phyloP scores from a whole-genome alignment of 768 basidiomycete species.

The Serendipita vermifera region DNA sequence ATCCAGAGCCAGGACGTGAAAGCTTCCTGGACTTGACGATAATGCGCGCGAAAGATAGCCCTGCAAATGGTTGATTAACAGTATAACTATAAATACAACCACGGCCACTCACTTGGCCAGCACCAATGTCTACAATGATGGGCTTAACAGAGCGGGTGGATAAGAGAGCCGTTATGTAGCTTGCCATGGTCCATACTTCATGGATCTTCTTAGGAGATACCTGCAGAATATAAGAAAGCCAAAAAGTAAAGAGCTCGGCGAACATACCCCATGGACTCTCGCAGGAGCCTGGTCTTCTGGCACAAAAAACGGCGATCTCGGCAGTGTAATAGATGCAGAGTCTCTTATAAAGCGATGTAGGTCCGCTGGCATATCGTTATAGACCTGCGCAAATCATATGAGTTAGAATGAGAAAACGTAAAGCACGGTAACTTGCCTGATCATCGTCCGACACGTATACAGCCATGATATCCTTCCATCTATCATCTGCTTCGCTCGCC shows the following conservation, averaged over 20 bases:
- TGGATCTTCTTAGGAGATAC: conserved; percentile 67
- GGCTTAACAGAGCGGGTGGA: background rate
- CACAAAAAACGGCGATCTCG: background rate
- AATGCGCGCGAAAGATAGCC: conserved; percentile 50
- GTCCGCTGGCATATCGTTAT: background rate
- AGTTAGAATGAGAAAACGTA: no score
- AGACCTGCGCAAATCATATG: background rate
- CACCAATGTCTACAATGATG: conserved; percentile 51
- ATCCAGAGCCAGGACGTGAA: conserved; percentile 56
- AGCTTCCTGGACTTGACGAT: conserved; percentile 19
- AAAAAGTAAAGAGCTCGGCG: no score
- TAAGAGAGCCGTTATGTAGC: conserved; percentile 35
- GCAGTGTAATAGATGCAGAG: background rate
- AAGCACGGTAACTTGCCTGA: no score
- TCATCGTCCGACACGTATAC: background rate
- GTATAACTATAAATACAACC: background rate
- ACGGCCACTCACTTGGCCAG: conserved; percentile 43
- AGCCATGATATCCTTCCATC: background rate
- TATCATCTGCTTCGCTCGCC: background rate
- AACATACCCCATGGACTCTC: no score
- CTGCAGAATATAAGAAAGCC: background rate
- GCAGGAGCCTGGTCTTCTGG: background rate
- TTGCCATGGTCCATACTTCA: conserved; percentile 52
- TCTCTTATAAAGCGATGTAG: background rate
- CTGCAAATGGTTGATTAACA: conserved; percentile 22